Base-by-base conservation (phyloP, 345 rosid species). In the Moringa oleifera region DNA sequence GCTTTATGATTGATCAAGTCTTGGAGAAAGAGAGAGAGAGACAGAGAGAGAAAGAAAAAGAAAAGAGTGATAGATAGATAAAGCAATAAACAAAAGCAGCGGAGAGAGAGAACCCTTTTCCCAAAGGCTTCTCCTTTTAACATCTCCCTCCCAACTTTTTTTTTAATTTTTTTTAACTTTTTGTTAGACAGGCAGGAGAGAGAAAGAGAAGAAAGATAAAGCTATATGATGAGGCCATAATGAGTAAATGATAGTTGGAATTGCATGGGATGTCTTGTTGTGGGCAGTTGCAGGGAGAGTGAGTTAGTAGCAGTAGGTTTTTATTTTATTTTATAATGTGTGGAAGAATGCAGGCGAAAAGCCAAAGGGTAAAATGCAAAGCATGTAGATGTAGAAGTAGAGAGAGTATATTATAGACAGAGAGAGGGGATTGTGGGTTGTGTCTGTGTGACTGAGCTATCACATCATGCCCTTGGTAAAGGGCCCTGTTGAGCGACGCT, bases 1-100 rank as follows among this genome's bases (percentile, higher is more conserved):
- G 76, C 81, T 76, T 77, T 77, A 80, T 80, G 79, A 80, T 80
- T 77, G 81, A 63, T 57, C n/a, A 56, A 6, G 18, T 23, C 59
- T 19, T 28, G 2, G 17, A 18, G 19, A 56, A 24, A 16, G 19
- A 55, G 19, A 15, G 28, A 28, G 18, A 51, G 24, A 56, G 18
- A 1, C 8, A 18, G 17, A 56, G 28, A 55, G 41, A 9, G 16
- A 53, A 22, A 53, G 16, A 19, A 4, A 53, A 55, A 55, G 20
- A 8, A 25, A 36, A 36, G 13, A 36, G 41, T 22, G 50, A 17
- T 6, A 4, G 21, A 37, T 25, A 55, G 31, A 3, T 10, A 56
- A 55, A 25, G 59, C 28, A n/a, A 22, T 28, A 22, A 25, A 23
- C 25, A 54, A 33, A 41, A 20, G 25, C 12, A 23, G 18, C 19